Conservation (phyloP, 176 grass and related monocot genomes). For the Avena atlantica region DNA sequence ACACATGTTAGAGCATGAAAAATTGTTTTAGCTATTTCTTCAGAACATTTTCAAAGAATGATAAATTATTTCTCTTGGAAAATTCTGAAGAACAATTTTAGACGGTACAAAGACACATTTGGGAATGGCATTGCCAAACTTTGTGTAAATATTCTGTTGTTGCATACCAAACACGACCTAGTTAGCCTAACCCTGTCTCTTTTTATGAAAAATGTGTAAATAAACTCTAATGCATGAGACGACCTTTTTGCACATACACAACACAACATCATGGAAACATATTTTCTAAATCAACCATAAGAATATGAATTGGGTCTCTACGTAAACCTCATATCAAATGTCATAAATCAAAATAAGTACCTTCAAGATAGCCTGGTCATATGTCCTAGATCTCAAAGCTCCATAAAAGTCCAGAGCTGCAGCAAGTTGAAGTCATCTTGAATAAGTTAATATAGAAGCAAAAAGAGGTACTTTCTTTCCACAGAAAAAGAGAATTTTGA, state of each 20-base stretch:
- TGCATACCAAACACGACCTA: background rate
- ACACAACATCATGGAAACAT: background rate
- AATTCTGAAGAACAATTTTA: background rate
- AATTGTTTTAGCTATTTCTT: background rate
- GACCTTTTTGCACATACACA: conserved; percentile 20
- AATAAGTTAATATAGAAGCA: conserved; percentile 26
- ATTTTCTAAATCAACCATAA: background rate
- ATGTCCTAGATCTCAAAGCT: conserved; percentile 89
- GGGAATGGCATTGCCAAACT: background rate
- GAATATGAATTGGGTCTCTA: conserved; percentile 5
- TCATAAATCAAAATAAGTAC: conserved; percentile 42
- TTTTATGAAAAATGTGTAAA: background rate
- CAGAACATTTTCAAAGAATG: conserved; percentile 6
- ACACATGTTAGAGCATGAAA: background rate
- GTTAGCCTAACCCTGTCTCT: background rate
- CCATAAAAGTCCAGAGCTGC: conserved; percentile 95
- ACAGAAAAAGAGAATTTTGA: background rate
- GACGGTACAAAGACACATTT: background rate
- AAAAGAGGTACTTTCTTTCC: background rate
- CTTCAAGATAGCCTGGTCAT: conserved; percentile 85
- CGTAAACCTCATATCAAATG: conserved; percentile 6
- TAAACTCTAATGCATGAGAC: background rate
- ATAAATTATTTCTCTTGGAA: background rate
- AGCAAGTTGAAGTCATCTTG: conserved; percentile 29
- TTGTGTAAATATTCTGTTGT: background rate